These are phyloP conservation scores for Solanum peruvianum DNA, from an alignment of 257 asterid species.

Conservation along the genomic window DNA sequence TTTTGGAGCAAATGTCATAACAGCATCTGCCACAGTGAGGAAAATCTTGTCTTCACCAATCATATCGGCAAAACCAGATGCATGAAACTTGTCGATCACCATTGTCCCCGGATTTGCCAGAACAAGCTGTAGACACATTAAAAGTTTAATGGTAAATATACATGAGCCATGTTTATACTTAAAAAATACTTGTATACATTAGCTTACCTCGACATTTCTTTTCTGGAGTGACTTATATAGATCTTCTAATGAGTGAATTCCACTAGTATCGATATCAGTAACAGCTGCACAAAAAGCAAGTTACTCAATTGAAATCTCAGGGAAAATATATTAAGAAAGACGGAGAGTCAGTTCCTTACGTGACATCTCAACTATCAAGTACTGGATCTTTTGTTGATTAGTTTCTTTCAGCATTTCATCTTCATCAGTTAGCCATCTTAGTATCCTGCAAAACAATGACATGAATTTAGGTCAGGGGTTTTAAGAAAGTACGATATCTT, in stretches of 20 bases:
- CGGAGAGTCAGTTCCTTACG: constrained; percentile 17
- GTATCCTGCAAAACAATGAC: constrained; percentile 12
- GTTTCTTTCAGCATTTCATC: constrained; percentile 24
- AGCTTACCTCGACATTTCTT: constrained; percentile 43
- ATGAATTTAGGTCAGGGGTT: not conserved
- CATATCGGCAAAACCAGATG: constrained; percentile 25
- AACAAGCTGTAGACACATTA: constrained; percentile 36
- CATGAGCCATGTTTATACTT: not conserved
- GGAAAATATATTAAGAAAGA: not conserved
- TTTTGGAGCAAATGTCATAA: constrained; percentile 45
- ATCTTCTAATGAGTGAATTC: constrained; percentile 76
- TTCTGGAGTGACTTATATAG: constrained; percentile 40
- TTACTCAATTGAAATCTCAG: not conserved
- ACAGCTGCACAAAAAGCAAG: constrained; percentile 48
- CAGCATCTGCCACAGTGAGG: constrained; percentile 69
- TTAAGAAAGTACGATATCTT: not conserved
- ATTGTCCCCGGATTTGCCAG: constrained; percentile 69
- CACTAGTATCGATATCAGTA: constrained; percentile 83
- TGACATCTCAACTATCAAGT: constrained; percentile 57
- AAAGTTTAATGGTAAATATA: not conserved
- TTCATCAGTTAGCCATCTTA: constrained; percentile 68
- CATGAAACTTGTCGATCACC: constrained; percentile 58
- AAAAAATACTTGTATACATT: not conserved
- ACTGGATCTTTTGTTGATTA: constrained; percentile 22
- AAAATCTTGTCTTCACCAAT: constrained; percentile 66